A percentile compares a stretch with the other conserved stretches of the same genome.
Conservation (phyloP, 2,329 filamentous ascomycete species). For the Leptographium galeiforme region DNA sequence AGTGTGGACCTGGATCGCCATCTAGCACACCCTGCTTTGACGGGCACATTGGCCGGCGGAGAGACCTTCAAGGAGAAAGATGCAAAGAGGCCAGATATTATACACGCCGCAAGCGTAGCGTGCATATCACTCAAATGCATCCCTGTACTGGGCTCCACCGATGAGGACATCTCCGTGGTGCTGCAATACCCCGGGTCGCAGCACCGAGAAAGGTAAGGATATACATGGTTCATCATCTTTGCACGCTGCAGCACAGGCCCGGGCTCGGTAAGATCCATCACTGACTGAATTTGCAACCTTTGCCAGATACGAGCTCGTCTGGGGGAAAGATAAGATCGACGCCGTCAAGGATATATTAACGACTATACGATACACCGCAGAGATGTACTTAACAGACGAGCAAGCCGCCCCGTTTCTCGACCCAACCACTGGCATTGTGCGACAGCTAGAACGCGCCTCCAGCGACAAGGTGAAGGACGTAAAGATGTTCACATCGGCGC, state of each 20-base stretch:
- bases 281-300: background rate
- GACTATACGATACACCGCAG: conserved; percentile 55
- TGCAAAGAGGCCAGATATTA: conserved; percentile 31
- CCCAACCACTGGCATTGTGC: conserved; percentile 59
- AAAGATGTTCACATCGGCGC: conserved; percentile 55
- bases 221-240: background rate
- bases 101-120: conserved; percentile 46
- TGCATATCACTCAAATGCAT: conserved; percentile 36
- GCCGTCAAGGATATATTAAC: conserved; percentile 60
- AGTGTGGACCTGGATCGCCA: conserved; percentile 22
- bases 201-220: conserved; percentile 18
- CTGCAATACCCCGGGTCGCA: conserved; percentile 68
- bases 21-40: conserved; percentile 29
- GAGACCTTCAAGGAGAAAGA: conserved; percentile 22
- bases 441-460: conserved; percentile 62
- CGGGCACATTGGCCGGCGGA: conserved; percentile 16
- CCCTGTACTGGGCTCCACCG: conserved; percentile 32
- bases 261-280: background rate
- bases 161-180: conserved; percentile 46
- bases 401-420: conserved; percentile 56
- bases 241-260: background rate
- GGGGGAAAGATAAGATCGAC: conserved; percentile 67
- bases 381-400: conserved; percentile 64
- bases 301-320: conserved; percentile 56
- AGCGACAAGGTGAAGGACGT: conserved; percentile 51